phyloP scores from a whole-genome alignment of 495 filamentous ascomycete species.

The Cercophora samala region DNA sequence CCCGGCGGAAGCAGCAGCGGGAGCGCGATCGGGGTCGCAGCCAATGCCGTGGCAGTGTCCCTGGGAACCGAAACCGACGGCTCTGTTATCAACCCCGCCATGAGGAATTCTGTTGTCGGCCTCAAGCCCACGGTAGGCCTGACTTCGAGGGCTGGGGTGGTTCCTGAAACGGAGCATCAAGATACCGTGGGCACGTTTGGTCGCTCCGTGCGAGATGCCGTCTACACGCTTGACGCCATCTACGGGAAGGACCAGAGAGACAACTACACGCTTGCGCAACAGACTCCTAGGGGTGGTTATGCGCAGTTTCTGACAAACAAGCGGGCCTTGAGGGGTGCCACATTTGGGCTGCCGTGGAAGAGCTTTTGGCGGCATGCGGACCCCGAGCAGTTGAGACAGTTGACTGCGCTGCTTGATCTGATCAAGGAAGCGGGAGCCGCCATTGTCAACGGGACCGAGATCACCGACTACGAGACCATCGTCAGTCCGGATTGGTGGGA shows the following conservation, averaged over 20 bases:
- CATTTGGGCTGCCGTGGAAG: conserved; percentile 68
- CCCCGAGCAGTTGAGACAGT: conserved; percentile 47
- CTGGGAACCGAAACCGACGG: conserved; percentile 75
- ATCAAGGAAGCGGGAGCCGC: conserved; percentile 61
- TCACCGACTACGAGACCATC: conserved; percentile 58
- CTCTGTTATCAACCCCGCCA: conserved; percentile 64
- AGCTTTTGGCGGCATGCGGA: conserved; percentile 62
- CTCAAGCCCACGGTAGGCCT: conserved; percentile 69
- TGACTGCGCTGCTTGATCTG: conserved; percentile 52
- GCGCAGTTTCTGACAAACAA: conserved; percentile 52
- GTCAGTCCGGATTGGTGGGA: conserved; percentile 68
- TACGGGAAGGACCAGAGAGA: conserved; percentile 45
- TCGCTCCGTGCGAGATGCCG: conserved; percentile 62
- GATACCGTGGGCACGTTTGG: conserved; percentile 67
- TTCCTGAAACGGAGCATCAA: conserved; percentile 63
- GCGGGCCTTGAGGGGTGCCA: conserved; percentile 54
- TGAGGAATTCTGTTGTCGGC: conserved; percentile 57
- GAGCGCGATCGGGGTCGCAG: conserved; percentile 58
- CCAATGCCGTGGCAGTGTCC: conserved; percentile 59
- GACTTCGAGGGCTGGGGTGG: conserved; percentile 60
- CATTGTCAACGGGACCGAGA: conserved; percentile 67
- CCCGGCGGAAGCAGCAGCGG: conserved; percentile 66
- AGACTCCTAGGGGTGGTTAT: conserved; percentile 55
- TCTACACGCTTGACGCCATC: conserved; percentile 63
- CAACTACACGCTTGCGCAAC: conserved; percentile 52